Conservation (phyloP, 164 flowering plant genomes). For the Stephania yunnanensis region DNA sequence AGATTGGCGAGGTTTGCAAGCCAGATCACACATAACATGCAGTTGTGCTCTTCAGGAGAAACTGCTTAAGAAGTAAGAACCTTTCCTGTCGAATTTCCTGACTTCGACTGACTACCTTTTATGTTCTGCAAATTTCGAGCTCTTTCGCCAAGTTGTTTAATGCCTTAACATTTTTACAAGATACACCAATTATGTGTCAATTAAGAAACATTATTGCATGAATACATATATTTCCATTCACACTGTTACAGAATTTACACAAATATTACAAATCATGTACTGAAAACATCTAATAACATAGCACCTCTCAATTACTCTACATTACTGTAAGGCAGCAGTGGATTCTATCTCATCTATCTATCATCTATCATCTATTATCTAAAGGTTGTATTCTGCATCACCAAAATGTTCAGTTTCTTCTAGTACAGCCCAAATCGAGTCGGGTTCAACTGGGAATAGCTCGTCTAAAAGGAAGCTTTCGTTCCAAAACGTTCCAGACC, state of each 20-base stretch:
- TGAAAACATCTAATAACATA: neutral
- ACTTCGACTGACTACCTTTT: neutral
- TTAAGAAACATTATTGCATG: neutral
- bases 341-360: neutral
- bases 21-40: too few species aligned
- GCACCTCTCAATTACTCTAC: neutral
- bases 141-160: neutral
- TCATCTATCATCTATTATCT: neutral
- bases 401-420: slow-evolving; percentile 4
- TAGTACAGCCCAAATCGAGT: neutral
- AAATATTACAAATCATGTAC: neutral
- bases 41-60: neutral
- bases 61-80: neutral
- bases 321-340: neutral
- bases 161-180: neutral
- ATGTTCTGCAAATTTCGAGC: neutral
- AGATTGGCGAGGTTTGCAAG: too few species aligned
- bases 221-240: neutral
- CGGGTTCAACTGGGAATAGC: neutral
- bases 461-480: slow-evolving; percentile 2
- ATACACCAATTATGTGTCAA: neutral
- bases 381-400: neutral
- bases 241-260: neutral
- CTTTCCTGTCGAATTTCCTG: neutral
- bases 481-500: neutral